phyloP scores from a whole-genome alignment of 768 basidiomycete genomes.

The Hortiboletus flavorubellus region DNA sequence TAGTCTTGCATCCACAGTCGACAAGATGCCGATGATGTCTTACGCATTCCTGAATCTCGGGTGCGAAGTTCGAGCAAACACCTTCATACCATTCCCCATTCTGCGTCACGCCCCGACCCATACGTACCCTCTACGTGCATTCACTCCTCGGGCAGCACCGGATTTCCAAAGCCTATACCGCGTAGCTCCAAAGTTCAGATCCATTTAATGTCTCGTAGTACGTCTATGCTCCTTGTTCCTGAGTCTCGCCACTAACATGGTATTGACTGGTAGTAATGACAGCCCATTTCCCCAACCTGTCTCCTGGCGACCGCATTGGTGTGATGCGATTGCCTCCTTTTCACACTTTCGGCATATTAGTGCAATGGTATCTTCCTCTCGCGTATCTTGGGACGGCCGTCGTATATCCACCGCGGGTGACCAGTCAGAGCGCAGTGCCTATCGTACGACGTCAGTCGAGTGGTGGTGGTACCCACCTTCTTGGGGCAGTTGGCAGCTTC shows the following conservation, averaged over 20 bases:
- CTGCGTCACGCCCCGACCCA: background rate
- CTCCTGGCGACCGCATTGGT: background rate
- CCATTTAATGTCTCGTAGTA: background rate
- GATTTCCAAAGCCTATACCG: background rate
- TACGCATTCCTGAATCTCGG: background rate
- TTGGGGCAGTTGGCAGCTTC: background rate
- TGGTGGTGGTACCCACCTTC: background rate
- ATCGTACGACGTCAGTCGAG: background rate
- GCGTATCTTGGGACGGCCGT: background rate
- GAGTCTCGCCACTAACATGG: background rate
- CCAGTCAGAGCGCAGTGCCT: background rate
- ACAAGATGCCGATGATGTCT: background rate
- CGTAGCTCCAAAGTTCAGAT: background rate
- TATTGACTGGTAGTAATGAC: background rate
- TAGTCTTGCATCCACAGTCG: background rate
- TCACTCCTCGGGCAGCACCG: background rate
- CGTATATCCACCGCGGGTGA: background rate
- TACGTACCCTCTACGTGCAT: background rate
- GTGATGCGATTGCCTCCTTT: background rate
- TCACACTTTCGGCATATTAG: background rate
- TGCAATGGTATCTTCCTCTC: background rate
- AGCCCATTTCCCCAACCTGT: background rate
- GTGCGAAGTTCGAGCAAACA: background rate
- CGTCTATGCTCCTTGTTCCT: background rate
- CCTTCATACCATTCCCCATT: background rate